Conservation (phyloP, 2,329 filamentous ascomycete genomes). For the Aspergillus sp. region DNA sequence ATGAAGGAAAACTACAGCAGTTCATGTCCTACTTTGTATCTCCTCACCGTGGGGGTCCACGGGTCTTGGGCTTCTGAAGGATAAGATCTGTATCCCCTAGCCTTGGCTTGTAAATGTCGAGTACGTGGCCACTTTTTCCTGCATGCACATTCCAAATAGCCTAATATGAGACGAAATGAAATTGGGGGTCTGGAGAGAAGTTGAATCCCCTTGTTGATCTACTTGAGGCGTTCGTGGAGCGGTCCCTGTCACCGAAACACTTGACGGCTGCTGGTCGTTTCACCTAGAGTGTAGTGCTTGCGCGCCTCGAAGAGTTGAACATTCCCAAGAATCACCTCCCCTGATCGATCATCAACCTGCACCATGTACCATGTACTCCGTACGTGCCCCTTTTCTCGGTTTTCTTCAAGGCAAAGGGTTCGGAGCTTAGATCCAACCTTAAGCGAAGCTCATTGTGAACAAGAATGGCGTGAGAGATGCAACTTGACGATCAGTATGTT, state of each 20-base stretch:
- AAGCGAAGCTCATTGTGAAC: conserved; percentile 3
- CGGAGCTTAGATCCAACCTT: conserved; percentile 2
- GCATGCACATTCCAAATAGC: too few relatives aligned
- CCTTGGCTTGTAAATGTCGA: not conserved
- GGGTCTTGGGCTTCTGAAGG: not conserved
- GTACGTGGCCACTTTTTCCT: conserved; percentile 1
- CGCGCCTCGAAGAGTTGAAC: too few relatives aligned
- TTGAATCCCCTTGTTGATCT: not conserved
- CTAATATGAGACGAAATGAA: too few relatives aligned
- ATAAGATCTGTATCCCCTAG: not conserved
- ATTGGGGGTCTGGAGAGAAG: too few relatives aligned
- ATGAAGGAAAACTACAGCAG: not conserved
- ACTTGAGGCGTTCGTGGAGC: conserved; percentile 2
- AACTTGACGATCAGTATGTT: not conserved
- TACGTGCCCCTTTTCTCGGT: not conserved
- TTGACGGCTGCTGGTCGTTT: not conserved
- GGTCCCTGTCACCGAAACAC: not conserved
- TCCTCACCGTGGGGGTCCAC: too few relatives aligned
- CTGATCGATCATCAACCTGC: too few relatives aligned
- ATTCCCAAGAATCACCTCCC: too few relatives aligned
- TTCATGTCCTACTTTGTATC: not conserved
- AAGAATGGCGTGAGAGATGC: conserved; percentile 1
- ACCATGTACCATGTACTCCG: not conserved
- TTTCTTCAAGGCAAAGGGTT: not conserved
- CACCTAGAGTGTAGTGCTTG: conserved; percentile 2